Evolutionary conservation across 1,284 basidiomycete genomes (phyloP).

Genomic region (Austropuccinia psidii): DNA sequence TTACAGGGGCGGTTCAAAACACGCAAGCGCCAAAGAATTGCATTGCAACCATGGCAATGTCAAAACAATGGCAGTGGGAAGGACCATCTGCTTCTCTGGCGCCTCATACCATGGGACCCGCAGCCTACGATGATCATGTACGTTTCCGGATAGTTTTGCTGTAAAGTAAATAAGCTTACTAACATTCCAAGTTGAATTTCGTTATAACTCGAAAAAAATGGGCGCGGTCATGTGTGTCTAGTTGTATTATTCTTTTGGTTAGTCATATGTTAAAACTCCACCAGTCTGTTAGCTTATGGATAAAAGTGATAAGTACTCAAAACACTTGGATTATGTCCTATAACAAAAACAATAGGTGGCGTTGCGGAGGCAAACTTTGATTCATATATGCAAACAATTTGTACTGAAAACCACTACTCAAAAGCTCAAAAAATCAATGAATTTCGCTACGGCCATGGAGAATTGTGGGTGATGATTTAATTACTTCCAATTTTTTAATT

Average conservation of each 20-base stretch:
- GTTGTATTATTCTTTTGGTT: slow-evolving; percentile 33
- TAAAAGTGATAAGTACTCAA: too few species aligned
- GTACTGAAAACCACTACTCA: slow-evolving; percentile 51
- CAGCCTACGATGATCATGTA: slow-evolving; percentile 36
- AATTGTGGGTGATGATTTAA: slow-evolving; percentile 1
- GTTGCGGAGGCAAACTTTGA: slow-evolving; percentile 59
- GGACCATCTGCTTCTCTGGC: slow-evolving; percentile 11
- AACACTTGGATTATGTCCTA: too few species aligned
- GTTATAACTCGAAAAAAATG: too few species aligned
- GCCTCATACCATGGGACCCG: slow-evolving; percentile 26
- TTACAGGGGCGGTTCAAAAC: too few species aligned
- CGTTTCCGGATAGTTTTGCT: neutral
- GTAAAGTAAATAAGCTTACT: too few species aligned
- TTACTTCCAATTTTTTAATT: too few species aligned
- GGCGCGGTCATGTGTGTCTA: too few species aligned
- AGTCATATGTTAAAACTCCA: too few species aligned
- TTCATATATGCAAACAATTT: slow-evolving; percentile 61
- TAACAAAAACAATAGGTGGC: slow-evolving; percentile 53
- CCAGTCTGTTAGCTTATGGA: too few species aligned
- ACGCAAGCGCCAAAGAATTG: neutral
- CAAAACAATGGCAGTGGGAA: slow-evolving; percentile 36
- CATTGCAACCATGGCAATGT: slow-evolving; percentile 32
- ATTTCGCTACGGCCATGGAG: slow-evolving; percentile 20
- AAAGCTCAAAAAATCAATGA: slow-evolving; percentile 1
- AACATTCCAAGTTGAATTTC: too few species aligned